Evolutionary conservation across 2,329 filamentous ascomycete genomes (phyloP).

Genomic region (Pseudogymnoascus pannorum): DNA sequence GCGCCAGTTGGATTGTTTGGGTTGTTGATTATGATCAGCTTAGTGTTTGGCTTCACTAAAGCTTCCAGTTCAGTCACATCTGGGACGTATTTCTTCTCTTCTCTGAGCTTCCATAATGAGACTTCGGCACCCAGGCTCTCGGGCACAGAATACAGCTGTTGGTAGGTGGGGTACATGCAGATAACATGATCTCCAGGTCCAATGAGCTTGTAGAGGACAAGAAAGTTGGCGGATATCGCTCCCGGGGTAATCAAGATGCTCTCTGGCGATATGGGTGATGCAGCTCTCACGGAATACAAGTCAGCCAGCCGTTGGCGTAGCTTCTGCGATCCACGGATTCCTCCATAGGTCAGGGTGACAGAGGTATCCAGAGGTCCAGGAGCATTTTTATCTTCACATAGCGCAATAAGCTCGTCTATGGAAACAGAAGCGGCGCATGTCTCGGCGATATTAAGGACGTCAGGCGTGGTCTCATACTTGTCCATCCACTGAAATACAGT

Average conservation of each 20-base stretch:
- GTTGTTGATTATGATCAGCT: slow-evolving; percentile 65
- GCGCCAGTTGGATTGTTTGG: slow-evolving; percentile 79
- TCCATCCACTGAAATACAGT: slow-evolving; percentile 50
- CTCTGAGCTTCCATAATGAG: slow-evolving; percentile 64
- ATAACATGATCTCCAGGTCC: slow-evolving; percentile 74
- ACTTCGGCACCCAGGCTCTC: slow-evolving; percentile 69
- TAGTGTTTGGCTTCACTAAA: slow-evolving; percentile 62
- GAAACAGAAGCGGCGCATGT: slow-evolving; percentile 73
- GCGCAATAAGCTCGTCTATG: slow-evolving; percentile 53
- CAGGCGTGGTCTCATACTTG: slow-evolving; percentile 47
- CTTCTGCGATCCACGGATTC: slow-evolving; percentile 59
- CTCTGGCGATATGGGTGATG: slow-evolving; percentile 43
- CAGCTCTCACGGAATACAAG: slow-evolving; percentile 52
- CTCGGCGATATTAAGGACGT: slow-evolving; percentile 65
- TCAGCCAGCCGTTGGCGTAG: slow-evolving; percentile 58
- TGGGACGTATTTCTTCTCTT: slow-evolving; percentile 58
- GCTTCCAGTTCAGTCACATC: slow-evolving; percentile 57
- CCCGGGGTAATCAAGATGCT: slow-evolving; percentile 72
- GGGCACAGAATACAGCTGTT: slow-evolving; percentile 74
- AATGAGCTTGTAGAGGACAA: slow-evolving; percentile 67
- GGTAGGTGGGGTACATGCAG: slow-evolving; percentile 81
- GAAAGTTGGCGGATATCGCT: slow-evolving; percentile 77
- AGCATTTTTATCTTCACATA: slow-evolving; percentile 48
- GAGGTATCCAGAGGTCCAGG: slow-evolving; percentile 42
- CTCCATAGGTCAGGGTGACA: slow-evolving; percentile 62